Base-by-base conservation (phyloP, 495 filamentous ascomycete genomes). In the Tetracladium marchalianum region DNA sequence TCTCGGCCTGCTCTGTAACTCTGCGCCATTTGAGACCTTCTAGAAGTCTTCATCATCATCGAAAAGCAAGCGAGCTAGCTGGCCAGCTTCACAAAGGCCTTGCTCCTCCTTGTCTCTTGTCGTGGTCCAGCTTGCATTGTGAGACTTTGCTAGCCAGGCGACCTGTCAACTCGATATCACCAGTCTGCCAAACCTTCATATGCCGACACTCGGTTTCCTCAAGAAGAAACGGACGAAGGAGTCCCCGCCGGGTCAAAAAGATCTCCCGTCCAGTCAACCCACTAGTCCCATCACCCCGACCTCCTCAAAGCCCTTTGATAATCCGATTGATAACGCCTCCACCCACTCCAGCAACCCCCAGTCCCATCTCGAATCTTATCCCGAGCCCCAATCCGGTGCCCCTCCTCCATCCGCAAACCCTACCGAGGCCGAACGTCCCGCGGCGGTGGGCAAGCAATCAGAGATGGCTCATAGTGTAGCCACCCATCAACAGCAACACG, bases 171-270 rank as follows among this genome's bases (percentile, higher is more conserved):
- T 47, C 46, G 52, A 48, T 35, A 41, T 41, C 41, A 48, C 40
- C 33, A 36, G 41, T 48, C 46, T 31, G 15, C 38, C 43, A 53
- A 51, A 39, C 33, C 39, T 54, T 53, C 49, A 46, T 61, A 88
- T 88, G 84, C 84, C 81, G 71, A 75, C 66, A 56, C 72, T 87
- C 67, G 85, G 87, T 52, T 83, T 95, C 59, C 77, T 98, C 60
- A 98, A 96, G 77, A 96, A 95, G 81, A 89, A 93, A 75, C 81
- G 87, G 76, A 93, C 90, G 69, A 95, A 87, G 80, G 83, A 87
- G 63, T 71, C 68, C 61, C 15, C 39, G 45, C 45, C 55, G 36
- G 67, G 71, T 61, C 66, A 66, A 51, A 75, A 76, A 61, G 73
- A 78, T 48, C 62, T 56, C 47, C 49, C 62, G 70, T 68, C 74